phyloP scores from a whole-genome alignment of 192 early-diverging fungal species.

The Umbelopsis ramanniana region DNA sequence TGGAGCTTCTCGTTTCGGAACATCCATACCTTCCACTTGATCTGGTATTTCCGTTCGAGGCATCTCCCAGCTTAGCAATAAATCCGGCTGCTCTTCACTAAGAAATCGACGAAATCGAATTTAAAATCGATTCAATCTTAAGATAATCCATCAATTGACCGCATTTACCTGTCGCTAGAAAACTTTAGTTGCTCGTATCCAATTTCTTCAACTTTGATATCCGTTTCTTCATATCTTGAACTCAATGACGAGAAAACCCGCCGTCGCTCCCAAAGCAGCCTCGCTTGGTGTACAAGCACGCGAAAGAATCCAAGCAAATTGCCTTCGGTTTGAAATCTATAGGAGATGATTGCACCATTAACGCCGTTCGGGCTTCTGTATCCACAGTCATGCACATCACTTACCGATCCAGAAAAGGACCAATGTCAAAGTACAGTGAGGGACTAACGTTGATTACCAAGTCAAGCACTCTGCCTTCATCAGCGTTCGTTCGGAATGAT shows the following conservation, averaged over 20 bases:
- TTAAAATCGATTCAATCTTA: too few species aligned
- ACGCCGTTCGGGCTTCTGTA: not conserved
- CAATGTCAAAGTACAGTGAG: conserved; percentile 4
- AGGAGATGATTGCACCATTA: not conserved
- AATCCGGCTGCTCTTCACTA: conserved; percentile 7
- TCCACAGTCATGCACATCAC: not conserved
- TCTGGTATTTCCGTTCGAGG: conserved; percentile 11
- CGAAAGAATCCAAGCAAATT: conserved; percentile 34
- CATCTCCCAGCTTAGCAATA: conserved; percentile 18
- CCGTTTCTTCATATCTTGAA: conserved; percentile 1
- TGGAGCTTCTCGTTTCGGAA: conserved; percentile 1
- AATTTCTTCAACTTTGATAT: conserved; percentile 10
- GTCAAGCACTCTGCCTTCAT: conserved; percentile 14
- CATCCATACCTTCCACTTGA: conserved; percentile 16
- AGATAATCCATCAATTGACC: not conserved
- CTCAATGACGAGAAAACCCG: conserved; percentile 10
- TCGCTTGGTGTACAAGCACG: conserved; percentile 31
- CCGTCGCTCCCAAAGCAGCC: conserved; percentile 15
- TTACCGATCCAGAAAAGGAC: conserved; percentile 5
- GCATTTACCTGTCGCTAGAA: not conserved
- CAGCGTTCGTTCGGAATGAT: conserved; percentile 7
- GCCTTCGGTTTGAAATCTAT: conserved; percentile 26
- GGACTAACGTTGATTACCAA: conserved; percentile 12
- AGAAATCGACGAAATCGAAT: too few species aligned
- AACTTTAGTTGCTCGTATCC: conserved; percentile 7